Percentiles rank a stretch among this genome's conserved stretches.
phyloP scores from a whole-genome alignment of 805 yeast genomes.

The Candida stauntonica region DNA sequence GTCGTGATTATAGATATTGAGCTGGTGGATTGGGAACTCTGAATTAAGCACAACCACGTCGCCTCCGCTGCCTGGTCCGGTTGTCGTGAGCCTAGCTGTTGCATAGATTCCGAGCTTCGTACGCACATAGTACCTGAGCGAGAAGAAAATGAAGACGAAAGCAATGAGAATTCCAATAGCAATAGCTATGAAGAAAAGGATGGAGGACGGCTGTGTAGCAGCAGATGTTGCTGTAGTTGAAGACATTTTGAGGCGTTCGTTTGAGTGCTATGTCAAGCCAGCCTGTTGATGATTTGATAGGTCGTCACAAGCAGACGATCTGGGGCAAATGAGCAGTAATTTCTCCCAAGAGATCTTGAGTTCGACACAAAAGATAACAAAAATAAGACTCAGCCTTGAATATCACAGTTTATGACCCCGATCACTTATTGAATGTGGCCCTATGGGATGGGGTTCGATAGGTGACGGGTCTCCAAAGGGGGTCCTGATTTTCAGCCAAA shows the following conservation, averaged over 20 bases:
- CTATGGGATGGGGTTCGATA: too few species aligned
- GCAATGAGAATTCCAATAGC: conserved; percentile 60
- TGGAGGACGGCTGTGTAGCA: conserved; percentile 49
- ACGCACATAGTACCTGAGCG: conserved; percentile 55
- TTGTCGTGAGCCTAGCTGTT: conserved; percentile 22
- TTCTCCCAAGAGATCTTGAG: too few species aligned
- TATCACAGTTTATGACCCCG: too few species aligned
- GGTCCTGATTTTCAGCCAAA: too few species aligned
- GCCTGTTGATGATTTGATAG: background rate
- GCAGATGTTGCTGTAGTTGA: background rate
- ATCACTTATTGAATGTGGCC: too few species aligned
- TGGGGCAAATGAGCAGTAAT: too few species aligned
- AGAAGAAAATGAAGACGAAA: conserved; percentile 51
- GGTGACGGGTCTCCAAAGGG: too few species aligned
- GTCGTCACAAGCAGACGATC: too few species aligned
- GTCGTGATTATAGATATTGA: conserved; percentile 18
- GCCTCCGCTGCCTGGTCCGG: conserved; percentile 1
- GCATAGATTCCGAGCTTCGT: conserved; percentile 49
- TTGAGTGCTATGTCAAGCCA: too few species aligned
- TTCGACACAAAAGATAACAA: too few species aligned
- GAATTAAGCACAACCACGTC: conserved; percentile 20
- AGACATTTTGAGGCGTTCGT: conserved; percentile 1
- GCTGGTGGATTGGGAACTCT: conserved; percentile 24
- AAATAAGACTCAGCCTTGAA: too few species aligned
- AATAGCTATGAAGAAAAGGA: conserved; percentile 58